phyloP scores from a whole-genome alignment of 768 basidiomycete species.

The Hysterangium stoloniferum region DNA sequence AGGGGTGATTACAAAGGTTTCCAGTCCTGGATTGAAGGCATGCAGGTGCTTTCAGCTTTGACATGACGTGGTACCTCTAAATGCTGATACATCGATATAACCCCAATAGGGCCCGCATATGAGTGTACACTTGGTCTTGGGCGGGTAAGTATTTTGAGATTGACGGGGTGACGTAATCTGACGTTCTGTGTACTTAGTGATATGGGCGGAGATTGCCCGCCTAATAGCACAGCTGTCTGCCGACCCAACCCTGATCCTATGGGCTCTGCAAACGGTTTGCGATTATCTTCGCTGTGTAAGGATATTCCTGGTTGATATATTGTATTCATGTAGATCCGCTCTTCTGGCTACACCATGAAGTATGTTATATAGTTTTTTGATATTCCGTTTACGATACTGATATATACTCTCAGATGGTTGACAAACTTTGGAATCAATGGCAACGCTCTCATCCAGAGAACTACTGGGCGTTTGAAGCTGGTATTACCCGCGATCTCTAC shows the following conservation, averaged over 20 bases:
- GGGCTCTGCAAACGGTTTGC: constrained; percentile 26
- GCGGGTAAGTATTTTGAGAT: constrained; percentile 18
- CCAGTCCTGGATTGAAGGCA: constrained; percentile 23
- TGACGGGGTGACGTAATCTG: background rate
- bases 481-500: constrained; percentile 21
- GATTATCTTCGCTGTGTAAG: background rate
- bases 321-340: constrained; percentile 22
- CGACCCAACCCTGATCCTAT: constrained; percentile 20
- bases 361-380: constrained; percentile 11
- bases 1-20: constrained; percentile 26
- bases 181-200: constrained; percentile 18
- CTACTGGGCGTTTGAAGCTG: constrained; percentile 23
- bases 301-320: background rate
- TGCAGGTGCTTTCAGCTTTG: constrained; percentile 17
- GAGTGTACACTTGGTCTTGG: constrained; percentile 25
- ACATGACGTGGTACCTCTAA: background rate
- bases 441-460: constrained; percentile 21
- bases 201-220: constrained; percentile 22
- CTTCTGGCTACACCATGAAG: constrained; percentile 30
- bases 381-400: background rate
- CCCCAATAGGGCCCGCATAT: constrained; percentile 29
- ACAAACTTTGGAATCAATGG: constrained; percentile 33
- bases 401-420: constrained; percentile 23
- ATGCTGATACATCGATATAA: background rate
- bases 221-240: constrained; percentile 9